Evolutionary conservation across 768 basidiomycete genomes (phyloP), one percentile per base, ranked within the genome.

Genomic region (Boletus coccyginus): DNA sequence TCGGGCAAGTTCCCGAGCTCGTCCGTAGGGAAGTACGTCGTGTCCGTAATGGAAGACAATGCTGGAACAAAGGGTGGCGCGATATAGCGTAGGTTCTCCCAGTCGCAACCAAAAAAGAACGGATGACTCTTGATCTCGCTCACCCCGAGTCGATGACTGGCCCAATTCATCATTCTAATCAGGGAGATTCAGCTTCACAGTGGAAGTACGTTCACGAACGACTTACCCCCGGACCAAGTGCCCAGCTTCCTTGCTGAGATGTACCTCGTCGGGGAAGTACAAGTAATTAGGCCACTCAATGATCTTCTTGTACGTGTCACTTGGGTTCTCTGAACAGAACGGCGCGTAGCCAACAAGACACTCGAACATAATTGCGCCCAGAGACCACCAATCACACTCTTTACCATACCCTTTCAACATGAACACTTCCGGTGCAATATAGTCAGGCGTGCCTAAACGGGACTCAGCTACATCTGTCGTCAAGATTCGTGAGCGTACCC

Each of bases 311-410:
- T 99, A 99, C 17, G 95, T 98, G 69, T 99, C 96, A 62, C 90
- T 91, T 16, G 96, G 95, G 66, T 93, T 94, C 68, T 98, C 94
- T 5, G 94, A 86, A 74, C 96, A 99, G 82, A 98, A 98, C 7
- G 95, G 96, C 16, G 96, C 94, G 70, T 95, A 98, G 58, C 96
- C 96, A 60, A 98, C 94, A 36, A 99, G 79, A 73, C 96, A 98
- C 73, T 99, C 96, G 69, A 95, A 99, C 86, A 95, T 97, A 72
- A 99, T 98, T 7, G 96, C 95, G 13, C 96, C 96, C 53, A 99
- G 76, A 38, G 96, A 98, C 96, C 96, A 99, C 96, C 96, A 99
- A 74, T 99, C 96, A 69, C 96, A 98, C 74, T 98, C 96, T 73
- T 96, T 95, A 46, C 94, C 94, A 65, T 99, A 99, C 6, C 96